Percentiles rank a stretch among this genome's conserved stretches.
Conservation (phyloP, 495 filamentous ascomycete genomes). For the Parmelia sp. region DNA sequence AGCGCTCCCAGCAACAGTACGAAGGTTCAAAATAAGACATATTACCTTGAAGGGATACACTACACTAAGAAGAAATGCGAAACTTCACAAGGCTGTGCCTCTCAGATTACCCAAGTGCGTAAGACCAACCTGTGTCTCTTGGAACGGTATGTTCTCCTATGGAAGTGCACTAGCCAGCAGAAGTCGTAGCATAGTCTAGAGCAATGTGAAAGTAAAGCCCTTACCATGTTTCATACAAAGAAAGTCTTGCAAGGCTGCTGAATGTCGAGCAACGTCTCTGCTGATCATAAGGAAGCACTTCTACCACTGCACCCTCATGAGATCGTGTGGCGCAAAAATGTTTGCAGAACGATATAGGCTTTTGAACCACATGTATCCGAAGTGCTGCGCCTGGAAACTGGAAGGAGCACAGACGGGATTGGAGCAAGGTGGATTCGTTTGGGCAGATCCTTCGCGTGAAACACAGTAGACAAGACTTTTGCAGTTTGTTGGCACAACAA, state of each 20-base stretch:
- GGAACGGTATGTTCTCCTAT: background rate
- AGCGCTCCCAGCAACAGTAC: background rate
- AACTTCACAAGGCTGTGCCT: background rate
- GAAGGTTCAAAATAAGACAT: background rate
- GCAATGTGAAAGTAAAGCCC: background rate
- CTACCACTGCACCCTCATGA: background rate
- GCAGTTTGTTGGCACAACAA: background rate
- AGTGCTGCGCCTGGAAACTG: background rate
- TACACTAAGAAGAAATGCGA: slow-evolving; percentile 2
- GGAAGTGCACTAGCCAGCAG: background rate
- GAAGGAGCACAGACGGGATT: background rate
- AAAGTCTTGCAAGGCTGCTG: background rate
- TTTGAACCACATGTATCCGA: background rate
- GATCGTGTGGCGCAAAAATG: background rate
- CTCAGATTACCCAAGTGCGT: background rate
- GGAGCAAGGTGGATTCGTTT: background rate
- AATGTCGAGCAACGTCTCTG: background rate
- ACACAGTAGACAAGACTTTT: background rate
- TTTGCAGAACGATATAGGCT: background rate
- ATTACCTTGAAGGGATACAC: background rate
- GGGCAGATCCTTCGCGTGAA: slow-evolving; percentile 7
- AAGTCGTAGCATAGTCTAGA: background rate
- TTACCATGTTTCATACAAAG: background rate
- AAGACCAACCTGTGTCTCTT: background rate
- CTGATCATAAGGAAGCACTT: background rate